Conservation (phyloP, 768 basidiomycete genomes). For the Termitomyces sp. region DNA sequence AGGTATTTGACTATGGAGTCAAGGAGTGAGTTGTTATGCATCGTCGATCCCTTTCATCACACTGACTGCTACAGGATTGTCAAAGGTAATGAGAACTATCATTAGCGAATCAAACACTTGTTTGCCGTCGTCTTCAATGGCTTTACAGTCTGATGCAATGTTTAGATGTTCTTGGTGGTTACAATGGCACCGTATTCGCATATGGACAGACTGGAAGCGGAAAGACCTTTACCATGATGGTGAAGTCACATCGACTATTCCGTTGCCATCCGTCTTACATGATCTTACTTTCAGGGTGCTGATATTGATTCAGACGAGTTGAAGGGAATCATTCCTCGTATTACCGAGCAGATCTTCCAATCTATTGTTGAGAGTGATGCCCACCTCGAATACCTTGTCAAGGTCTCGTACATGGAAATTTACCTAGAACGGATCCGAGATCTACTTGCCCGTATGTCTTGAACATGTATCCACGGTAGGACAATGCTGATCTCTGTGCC, state of each 20-base stretch:
- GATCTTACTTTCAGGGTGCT: conserved; percentile 61
- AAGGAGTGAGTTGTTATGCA: conserved; percentile 67
- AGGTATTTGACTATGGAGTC: conserved; percentile 98
- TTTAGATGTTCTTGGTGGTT: conserved; percentile 94
- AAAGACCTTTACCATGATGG: conserved; percentile 99
- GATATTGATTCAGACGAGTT: conserved; percentile 94
- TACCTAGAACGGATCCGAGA: conserved; percentile 96
- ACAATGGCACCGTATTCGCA: conserved; percentile 94
- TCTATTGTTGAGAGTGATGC: conserved; percentile 95
- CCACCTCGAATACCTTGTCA: conserved; percentile 96
- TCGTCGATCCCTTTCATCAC: conserved; percentile 15
- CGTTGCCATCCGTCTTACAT: conserved; percentile 3
- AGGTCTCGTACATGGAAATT: conserved; percentile 99
- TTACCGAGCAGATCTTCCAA: conserved; percentile 98
- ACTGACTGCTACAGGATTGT: conserved; percentile 59
- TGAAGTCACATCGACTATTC: conserved; percentile 19
- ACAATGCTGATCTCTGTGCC: neutral
- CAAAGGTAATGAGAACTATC: conserved; percentile 50
- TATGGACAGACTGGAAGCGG: conserved; percentile 87
- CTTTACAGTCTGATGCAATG: conserved; percentile 1
- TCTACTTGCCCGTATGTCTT: conserved; percentile 82
- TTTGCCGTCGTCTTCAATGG: neutral
- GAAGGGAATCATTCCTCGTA: conserved; percentile 95
- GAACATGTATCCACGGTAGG: neutral
- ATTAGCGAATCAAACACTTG: conserved; percentile 1